Evolutionary conservation across 1,139 yeast species (phyloP).

Genomic region (Suhomyces guaymorum): DNA sequence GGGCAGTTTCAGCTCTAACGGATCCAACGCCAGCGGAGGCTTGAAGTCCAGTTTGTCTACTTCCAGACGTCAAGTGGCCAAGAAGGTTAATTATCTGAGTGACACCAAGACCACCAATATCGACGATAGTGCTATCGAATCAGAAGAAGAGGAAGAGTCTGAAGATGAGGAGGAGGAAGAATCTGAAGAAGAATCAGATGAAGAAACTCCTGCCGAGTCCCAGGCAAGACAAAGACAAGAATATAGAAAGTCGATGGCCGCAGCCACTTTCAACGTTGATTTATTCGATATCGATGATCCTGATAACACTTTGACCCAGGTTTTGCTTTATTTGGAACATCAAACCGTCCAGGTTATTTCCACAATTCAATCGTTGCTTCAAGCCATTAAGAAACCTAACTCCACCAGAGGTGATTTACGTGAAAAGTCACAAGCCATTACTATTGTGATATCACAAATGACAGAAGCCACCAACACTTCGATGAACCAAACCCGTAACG

Average conservation of each 20-base stretch:
- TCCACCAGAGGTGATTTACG: conserved; percentile 76
- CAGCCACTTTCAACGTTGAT: conserved; percentile 64
- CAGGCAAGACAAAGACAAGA: conserved; percentile 50
- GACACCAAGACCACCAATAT: conserved; percentile 13
- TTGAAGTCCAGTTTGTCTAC: conserved; percentile 12
- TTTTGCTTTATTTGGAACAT: conserved; percentile 83
- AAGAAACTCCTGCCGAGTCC: conserved; percentile 23
- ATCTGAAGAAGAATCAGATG: conserved; percentile 20
- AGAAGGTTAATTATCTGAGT: conserved; percentile 19
- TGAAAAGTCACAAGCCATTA: conserved; percentile 70
- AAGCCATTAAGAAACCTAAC: conserved; percentile 73
- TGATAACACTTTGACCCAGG: conserved; percentile 82
- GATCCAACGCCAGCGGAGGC: conserved; percentile 4
- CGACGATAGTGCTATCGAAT: conserved; percentile 10
- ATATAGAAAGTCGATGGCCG: conserved; percentile 52
- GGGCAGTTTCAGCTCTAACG: conserved; percentile 3
- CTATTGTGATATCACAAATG: conserved; percentile 79
- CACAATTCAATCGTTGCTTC: conserved; percentile 79
- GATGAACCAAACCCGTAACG: conserved; percentile 85
- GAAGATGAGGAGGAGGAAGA: conserved; percentile 21
- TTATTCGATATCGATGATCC: conserved; percentile 82
- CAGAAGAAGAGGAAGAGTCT: conserved; percentile 15
- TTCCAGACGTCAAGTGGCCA: conserved; percentile 2
- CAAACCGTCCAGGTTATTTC: conserved; percentile 92
- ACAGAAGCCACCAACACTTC: conserved; percentile 86